phyloP scores from a whole-genome alignment of 2,329 filamentous ascomycete species.

The Paraphaeosphaeria sporulosa region DNA sequence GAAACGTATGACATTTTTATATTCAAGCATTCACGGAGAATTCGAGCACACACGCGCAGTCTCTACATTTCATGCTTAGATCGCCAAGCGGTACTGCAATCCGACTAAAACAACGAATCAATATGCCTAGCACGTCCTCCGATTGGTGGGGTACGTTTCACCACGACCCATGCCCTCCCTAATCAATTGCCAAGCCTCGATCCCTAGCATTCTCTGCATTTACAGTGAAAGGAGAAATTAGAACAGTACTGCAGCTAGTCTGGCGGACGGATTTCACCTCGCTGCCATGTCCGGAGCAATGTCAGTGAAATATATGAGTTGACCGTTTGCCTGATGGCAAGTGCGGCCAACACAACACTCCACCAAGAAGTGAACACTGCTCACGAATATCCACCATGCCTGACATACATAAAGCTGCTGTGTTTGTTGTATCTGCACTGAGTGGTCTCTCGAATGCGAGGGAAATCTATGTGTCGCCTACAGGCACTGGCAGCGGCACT shows the following conservation, averaged over 20 bases:
- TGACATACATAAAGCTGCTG: neutral
- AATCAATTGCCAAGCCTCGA: neutral
- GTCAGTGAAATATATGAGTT: neutral
- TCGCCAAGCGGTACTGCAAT: slow-evolving; percentile 1
- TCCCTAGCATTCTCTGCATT: neutral
- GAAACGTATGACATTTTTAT: neutral
- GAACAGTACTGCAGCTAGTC: neutral
- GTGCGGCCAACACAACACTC: neutral
- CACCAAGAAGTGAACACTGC: neutral
- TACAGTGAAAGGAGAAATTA: neutral
- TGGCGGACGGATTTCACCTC: neutral
- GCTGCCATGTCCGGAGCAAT: neutral
- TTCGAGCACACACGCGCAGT: neutral
- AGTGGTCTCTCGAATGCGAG: neutral
- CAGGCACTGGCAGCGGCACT: slow-evolving; percentile 50
- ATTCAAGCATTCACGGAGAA: neutral
- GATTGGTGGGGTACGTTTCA: slow-evolving; percentile 1
- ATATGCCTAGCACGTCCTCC: neutral
- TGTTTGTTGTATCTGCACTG: neutral
- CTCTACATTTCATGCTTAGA: neutral
- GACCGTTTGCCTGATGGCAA: neutral
- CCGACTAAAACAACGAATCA: neutral
- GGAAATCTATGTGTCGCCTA: slow-evolving; percentile 58
- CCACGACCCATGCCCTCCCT: neutral
- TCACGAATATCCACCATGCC: neutral